These are phyloP conservation scores for Erodium maritimum DNA, from an alignment of 345 rosid species.

Conservation along the genomic window DNA sequence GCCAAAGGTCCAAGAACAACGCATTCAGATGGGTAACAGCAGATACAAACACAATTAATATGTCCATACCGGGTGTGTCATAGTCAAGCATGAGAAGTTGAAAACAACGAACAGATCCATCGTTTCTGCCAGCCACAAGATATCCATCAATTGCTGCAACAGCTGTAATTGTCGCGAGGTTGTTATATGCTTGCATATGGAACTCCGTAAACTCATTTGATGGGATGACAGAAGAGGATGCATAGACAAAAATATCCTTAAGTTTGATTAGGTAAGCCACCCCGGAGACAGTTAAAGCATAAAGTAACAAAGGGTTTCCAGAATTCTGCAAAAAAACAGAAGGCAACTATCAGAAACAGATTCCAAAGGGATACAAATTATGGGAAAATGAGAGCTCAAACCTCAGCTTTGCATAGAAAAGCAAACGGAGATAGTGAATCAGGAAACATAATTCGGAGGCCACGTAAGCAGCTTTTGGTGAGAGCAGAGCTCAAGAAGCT, in stretches of 20 bases:
- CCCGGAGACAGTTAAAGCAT: slow-evolving; percentile 52
- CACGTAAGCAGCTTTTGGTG: slow-evolving; percentile 33
- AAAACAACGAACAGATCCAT: slow-evolving; percentile 59
- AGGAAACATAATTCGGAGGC: slow-evolving; percentile 56
- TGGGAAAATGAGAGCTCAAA: slow-evolving; percentile 3
- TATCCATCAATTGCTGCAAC: slow-evolving; percentile 46
- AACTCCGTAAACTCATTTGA: slow-evolving; percentile 32
- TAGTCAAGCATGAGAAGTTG: slow-evolving; percentile 35
- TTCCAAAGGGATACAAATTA: not conserved
- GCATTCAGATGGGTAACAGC: not conserved
- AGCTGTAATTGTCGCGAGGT: slow-evolving; percentile 30
- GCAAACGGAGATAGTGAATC: slow-evolving; percentile 59
- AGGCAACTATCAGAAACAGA: not conserved
- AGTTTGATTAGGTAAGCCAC: slow-evolving; percentile 50
- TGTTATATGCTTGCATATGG: slow-evolving; percentile 29
- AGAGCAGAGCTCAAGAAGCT: slow-evolving; percentile 53
- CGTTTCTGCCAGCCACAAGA: slow-evolving; percentile 49
- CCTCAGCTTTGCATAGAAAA: slow-evolving; percentile 39
- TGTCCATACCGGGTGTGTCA: slow-evolving; percentile 50
- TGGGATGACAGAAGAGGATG: slow-evolving; percentile 36
- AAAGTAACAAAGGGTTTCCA: slow-evolving; percentile 33
- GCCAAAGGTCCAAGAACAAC: not conserved
- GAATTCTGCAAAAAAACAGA: slow-evolving; percentile 20
- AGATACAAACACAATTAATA: too few relatives aligned
- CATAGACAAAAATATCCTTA: slow-evolving; percentile 24